These are phyloP conservation scores for Heteromeles arbutifolia DNA, from an alignment of 306 rosid species.

Conservation along the genomic window DNA sequence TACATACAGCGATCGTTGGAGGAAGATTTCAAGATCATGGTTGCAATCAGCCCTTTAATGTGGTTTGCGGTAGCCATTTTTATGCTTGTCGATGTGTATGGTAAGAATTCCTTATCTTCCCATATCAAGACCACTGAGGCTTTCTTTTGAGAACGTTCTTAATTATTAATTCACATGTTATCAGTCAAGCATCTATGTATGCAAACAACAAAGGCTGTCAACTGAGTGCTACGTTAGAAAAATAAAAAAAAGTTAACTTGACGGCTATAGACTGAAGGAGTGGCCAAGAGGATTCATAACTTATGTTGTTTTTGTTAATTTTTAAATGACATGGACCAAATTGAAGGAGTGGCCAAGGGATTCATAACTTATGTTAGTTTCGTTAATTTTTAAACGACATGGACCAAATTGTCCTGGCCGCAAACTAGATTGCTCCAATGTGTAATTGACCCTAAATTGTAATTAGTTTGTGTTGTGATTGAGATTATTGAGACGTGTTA, in stretches of 20 bases:
- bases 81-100: slow-evolving; percentile 29
- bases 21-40: slow-evolving; percentile 33
- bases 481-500: background rate
- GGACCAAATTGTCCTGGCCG: too few species aligned
- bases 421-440: background rate
- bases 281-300: background rate
- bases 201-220: too few species aligned
- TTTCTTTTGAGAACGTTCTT: background rate
- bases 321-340: too few species aligned
- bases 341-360: too few species aligned
- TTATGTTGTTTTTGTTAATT: background rate
- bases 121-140: background rate
- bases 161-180: background rate
- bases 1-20: slow-evolving; percentile 33
- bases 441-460: background rate
- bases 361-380: too few species aligned
- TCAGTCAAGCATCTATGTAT: too few species aligned
- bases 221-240: background rate
- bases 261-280: background rate
- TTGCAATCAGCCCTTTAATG: slow-evolving; percentile 40
- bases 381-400: too few species aligned
- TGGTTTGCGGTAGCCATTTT: slow-evolving; percentile 29
- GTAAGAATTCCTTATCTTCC: slow-evolving; percentile 5
- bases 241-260: background rate
- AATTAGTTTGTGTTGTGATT: background rate